Percentiles rank a stretch among this genome's conserved stretches.
These are phyloP conservation scores for Clonostachys rhizophaga DNA, from an alignment of 2,329 filamentous ascomycete genomes.

Conservation along the genomic window DNA sequence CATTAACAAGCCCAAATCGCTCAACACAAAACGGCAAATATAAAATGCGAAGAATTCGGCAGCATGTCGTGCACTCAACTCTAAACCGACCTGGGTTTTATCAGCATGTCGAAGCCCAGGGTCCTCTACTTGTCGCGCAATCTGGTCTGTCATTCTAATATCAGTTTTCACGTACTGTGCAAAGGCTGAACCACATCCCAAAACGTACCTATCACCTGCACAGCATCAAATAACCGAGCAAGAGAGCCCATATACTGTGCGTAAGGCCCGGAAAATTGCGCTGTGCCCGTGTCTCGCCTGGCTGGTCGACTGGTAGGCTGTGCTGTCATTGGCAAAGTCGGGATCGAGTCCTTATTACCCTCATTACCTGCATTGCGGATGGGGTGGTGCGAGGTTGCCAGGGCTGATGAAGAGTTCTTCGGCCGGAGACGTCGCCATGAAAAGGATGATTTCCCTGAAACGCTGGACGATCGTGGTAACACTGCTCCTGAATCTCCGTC, in stretches of 20 bases:
- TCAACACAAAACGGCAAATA: slow-evolving; percentile 88
- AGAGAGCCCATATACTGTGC: slow-evolving; percentile 87
- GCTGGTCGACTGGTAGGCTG: slow-evolving; percentile 61
- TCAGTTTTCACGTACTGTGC: background rate
- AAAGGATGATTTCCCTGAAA: slow-evolving; percentile 68
- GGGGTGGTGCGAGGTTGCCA: slow-evolving; percentile 42
- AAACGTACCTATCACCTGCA: slow-evolving; percentile 81
- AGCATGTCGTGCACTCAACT: slow-evolving; percentile 87
- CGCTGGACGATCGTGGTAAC: slow-evolving; percentile 52
- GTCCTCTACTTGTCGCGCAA: slow-evolving; percentile 93
- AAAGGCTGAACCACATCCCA: background rate
- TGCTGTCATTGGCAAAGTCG: slow-evolving; percentile 73
- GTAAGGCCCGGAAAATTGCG: slow-evolving; percentile 78
- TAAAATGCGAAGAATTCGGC: slow-evolving; percentile 98
- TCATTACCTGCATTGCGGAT: slow-evolving; percentile 10
- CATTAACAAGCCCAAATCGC: slow-evolving; percentile 77
- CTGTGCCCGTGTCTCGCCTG: slow-evolving; percentile 64
- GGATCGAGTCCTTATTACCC: slow-evolving; percentile 36
- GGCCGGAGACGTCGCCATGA: slow-evolving; percentile 87
- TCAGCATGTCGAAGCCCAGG: slow-evolving; percentile 87
- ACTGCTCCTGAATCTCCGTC: slow-evolving; percentile 36
- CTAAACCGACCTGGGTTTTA: slow-evolving; percentile 90
- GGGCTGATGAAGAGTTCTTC: slow-evolving; percentile 73
- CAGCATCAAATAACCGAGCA: slow-evolving; percentile 87
- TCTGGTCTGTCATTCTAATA: slow-evolving; percentile 63